Evolutionary conservation across 1,284 basidiomycete genomes (phyloP).

Genomic region (Sporisorium sorghi): DNA sequence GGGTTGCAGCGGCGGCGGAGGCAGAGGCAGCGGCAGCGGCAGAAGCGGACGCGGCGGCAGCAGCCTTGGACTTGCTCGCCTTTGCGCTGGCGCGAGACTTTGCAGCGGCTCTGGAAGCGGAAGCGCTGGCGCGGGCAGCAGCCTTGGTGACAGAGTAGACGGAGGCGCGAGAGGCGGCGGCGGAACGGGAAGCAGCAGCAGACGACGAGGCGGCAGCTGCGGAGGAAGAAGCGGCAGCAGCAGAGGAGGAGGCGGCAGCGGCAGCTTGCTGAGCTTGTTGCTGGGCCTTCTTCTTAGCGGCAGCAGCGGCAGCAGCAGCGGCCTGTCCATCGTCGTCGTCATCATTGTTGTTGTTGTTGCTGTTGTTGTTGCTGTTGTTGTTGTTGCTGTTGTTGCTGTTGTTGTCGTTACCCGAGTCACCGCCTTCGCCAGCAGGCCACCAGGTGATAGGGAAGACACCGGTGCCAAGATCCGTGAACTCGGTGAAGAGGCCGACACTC

Average conservation of each 20-base stretch:
- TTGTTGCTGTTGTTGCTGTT: constrained; percentile 16
- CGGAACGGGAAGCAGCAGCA: constrained; percentile 43
- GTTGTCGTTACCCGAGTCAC: constrained; percentile 24
- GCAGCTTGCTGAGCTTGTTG: constrained; percentile 32
- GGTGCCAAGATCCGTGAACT: constrained; percentile 52
- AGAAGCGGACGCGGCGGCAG: constrained; percentile 23
- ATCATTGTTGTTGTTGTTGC: constrained; percentile 6
- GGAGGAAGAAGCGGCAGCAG: constrained; percentile 31
- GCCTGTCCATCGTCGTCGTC: constrained; percentile 2
- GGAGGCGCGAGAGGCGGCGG: constrained; percentile 47
- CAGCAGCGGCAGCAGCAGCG: constrained; percentile 23
- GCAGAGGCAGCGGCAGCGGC: constrained; percentile 23
- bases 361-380: constrained; percentile 26
- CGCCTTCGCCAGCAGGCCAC: constrained; percentile 51
- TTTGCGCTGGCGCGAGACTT: constrained; percentile 33
- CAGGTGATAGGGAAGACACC: constrained; percentile 61
- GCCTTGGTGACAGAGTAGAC: constrained; percentile 49
- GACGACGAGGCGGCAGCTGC: constrained; percentile 33
- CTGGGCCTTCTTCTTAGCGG: constrained; percentile 38
- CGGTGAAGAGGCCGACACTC: constrained; percentile 61
- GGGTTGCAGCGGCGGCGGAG: constrained; percentile 37
- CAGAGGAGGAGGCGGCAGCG: constrained; percentile 28
- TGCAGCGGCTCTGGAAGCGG: constrained; percentile 33
- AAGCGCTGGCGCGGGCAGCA: constrained; percentile 42
- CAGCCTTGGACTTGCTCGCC: constrained; percentile 39